Evolutionary conservation across 768 basidiomycete genomes (phyloP), one percentile per base, ranked within the genome.

Genomic region (Pleurotus djamor): DNA sequence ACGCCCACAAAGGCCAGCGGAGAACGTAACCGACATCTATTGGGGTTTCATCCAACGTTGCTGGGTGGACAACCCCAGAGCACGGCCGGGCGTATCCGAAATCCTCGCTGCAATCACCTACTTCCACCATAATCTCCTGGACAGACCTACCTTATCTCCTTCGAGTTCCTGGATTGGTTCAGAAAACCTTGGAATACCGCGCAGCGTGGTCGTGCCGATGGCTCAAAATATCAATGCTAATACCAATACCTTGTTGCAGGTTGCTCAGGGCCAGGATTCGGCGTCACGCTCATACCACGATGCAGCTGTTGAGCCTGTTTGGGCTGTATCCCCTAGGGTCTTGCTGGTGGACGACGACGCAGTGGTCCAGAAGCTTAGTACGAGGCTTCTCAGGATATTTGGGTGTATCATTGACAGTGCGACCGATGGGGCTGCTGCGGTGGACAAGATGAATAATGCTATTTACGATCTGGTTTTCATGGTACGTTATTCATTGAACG

Each of bases 31-130:
- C 8, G 58, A 61, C 45, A 21, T 17, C n/a, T 37, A 59, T 52
- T 61, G 61, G 61, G 14, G 44, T 7, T 61, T 61, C 43, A 54
- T 61, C 9, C 45, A 48, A n/a, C 32, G 38, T 3, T 61, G 61
- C 44, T 61, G 61, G 61, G 48, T 51, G 3, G 28, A 38, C 9
- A 33, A 38, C 33, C 61, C 61, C 12, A 34, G 28, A n/a, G 58
- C 58, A 17, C 49, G 61, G 28, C 60, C 60, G 16, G 41, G 43
- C 44, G 36, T 38, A n/a, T 48, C 50, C 17, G 57, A 61, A 44
- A 48, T 52, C n/a, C 56, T 58, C 21, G 57, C 50, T 28, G 41
- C 34, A 13, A 61, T 61, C 41, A 43, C 54, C 21, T 56, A 16
- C 41, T 56, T 54, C 28, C 9, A 54, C 28, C 52, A 32, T n/a